Base-by-base conservation (phyloP, 371 early-diverging fungal genomes). In the Caulochytrium protostelioides region DNA sequence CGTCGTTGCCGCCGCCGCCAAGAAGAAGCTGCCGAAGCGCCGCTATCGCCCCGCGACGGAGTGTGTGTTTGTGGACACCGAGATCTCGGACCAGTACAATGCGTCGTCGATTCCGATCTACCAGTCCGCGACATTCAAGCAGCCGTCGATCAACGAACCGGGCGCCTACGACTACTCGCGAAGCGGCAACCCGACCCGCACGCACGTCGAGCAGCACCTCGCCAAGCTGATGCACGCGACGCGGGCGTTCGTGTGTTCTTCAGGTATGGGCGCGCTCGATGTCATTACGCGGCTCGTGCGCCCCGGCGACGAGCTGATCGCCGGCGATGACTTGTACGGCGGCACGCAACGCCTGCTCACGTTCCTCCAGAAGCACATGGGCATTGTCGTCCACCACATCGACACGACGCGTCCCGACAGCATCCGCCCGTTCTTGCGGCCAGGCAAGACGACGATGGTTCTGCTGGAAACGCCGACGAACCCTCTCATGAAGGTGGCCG, bases 41-140 rank as follows among this genome's bases (percentile, higher is more conserved):
- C 39, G 54, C 45, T 86, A 84, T 49, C 70, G 74, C 22, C 70
- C 74, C 31, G 80, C 81, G 22, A 89, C 90, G 2, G 81, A 85
- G 52, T 76, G 86, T 6, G 85, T 84, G 25, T 72, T 65, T 21
- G 70, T 85, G 27, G 27, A 26, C 10, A 26, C 27, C 13, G 27
- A 26, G 10, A 10, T n/a, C 13, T 10, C 10, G 10, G 90, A 90
- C 59, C 76, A 70, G 32, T 87, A 92, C 63, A 72, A 81, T 50
- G 75, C 91, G 14, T 65, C 83, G 20, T 82, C 84, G 5, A 75
- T 84, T 18, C 94, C 94, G 21, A 83, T 92, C 43, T 90, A 90
- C 63, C 89, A 89, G 49, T 79, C 89, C 0, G 94, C 94, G 9
- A 92, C 94, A 1, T 92, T 92, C 58, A 89, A 83, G 56, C 90